phyloP scores from a whole-genome alignment of 2,329 filamentous ascomycete genomes.

The Diaporthe ampelina region DNA sequence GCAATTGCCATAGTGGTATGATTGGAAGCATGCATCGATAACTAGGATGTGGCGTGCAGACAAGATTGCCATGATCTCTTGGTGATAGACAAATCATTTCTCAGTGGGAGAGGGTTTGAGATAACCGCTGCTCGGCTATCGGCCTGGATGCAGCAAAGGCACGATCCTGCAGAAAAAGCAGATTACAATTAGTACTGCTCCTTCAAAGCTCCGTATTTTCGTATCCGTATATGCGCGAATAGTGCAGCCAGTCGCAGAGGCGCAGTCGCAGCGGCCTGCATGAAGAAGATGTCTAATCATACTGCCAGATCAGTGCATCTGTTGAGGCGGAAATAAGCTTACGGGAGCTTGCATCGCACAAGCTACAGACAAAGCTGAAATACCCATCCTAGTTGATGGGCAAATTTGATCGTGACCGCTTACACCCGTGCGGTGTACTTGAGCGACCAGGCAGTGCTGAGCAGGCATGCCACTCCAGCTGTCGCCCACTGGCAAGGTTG shows the following conservation, averaged over 20 bases:
- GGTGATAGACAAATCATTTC: not conserved
- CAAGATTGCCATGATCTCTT: not conserved
- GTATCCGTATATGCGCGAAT: slow-evolving; percentile 32
- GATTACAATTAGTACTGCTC: not conserved
- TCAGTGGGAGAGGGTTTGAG: too few species aligned
- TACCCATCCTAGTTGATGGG: not conserved
- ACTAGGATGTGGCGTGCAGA: not conserved
- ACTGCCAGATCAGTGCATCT: not conserved
- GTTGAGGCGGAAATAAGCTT: slow-evolving; percentile 23
- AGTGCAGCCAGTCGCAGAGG: slow-evolving; percentile 7
- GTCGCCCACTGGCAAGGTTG: not conserved
- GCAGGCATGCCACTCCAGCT: slow-evolving; percentile 9
- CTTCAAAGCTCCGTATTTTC: not conserved
- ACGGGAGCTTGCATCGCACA: slow-evolving; percentile 12
- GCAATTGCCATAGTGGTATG: not conserved
- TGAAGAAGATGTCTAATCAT: slow-evolving; percentile 8
- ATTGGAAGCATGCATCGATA: not conserved
- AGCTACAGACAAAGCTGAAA: slow-evolving; percentile 7
- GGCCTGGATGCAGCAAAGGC: not conserved
- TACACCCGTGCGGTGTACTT: slow-evolving; percentile 1
- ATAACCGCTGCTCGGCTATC: not conserved
- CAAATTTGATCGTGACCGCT: not conserved
- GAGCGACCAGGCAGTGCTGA: slow-evolving; percentile 17
- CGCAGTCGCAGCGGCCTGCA: not conserved
- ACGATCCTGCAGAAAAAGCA: not conserved